phyloP scores from a whole-genome alignment of 192 early-diverging fungal species.

The Coemansia reversa region DNA sequence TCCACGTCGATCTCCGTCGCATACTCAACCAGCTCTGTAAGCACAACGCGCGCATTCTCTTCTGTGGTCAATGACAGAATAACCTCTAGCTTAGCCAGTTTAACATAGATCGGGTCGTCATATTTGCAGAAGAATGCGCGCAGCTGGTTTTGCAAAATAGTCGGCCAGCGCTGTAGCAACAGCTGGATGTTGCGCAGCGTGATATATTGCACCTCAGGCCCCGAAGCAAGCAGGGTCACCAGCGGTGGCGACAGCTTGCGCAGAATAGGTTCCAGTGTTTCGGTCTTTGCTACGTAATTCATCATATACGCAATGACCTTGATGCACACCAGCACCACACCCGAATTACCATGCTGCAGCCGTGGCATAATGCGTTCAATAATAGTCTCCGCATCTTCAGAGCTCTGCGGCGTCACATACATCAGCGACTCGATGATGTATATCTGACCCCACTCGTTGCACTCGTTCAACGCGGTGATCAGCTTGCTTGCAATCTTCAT shows the following conservation, averaged over 20 bases:
- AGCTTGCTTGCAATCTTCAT: constrained; percentile 87
- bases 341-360: constrained; percentile 93
- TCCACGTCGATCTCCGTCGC: constrained; percentile 96
- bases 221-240: constrained; percentile 85
- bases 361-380: constrained; percentile 87
- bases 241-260: constrained; percentile 90
- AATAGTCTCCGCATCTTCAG: constrained; percentile 84
- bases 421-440: constrained; percentile 93
- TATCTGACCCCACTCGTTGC: constrained; percentile 97
- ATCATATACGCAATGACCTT: constrained; percentile 92
- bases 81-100: constrained; percentile 95
- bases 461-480: constrained; percentile 91
- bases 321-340: constrained; percentile 80
- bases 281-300: constrained; percentile 86
- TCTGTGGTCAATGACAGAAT: constrained; percentile 84
- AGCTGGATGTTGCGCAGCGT: constrained; percentile 94
- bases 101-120: constrained; percentile 98
- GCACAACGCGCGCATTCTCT: constrained; percentile 81
- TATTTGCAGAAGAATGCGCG: constrained; percentile 99
- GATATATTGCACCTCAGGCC: constrained; percentile 96
- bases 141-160: constrained; percentile 87
- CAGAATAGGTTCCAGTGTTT: constrained; percentile 69
- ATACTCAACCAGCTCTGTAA: constrained; percentile 93
- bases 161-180: constrained; percentile 87
- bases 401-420: constrained; percentile 84